Base-by-base conservation (phyloP, 2,329 filamentous ascomycete genomes). In the Fusarium sp. region DNA sequence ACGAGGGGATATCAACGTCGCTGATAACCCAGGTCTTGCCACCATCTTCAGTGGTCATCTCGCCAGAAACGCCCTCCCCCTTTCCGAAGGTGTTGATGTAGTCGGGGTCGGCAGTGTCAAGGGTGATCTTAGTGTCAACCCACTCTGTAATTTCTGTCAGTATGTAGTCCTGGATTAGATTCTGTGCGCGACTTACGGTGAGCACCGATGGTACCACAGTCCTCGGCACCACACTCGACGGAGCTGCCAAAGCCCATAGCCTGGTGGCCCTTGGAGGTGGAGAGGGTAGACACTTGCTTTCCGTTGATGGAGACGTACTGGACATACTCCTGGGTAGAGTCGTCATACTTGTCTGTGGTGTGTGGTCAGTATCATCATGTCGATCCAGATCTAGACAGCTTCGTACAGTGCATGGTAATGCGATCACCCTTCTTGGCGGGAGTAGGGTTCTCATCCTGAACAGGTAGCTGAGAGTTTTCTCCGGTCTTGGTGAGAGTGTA, bases 171-270 rank as follows among this genome's bases (percentile, higher is more conserved):
- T 13, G 0, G 5, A 6, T 3, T 5, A 1, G 6, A 8, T 11
- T 1, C 5, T 16, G 2, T 4, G 5, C 0, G 4, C 5, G 16
- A 52, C 71, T 58, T 67, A 74, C 72, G 58, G 25, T 74, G 69
- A 41, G 72, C 72, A 30, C 54, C 54, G 22, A 77, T 57, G 3
- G 68, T 74, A 70, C 93, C 93, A 84, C 92, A 94, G 83, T 92
- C 91, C 80, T 94, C 91, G 78, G 89, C 90, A 58, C 90, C 93
- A 78, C 88, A 89, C 76, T 92, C 88, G 20, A 84, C 79, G 1
- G 82, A 78, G 41, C 79, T 81, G 4, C 82, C 82, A 78, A 81
- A 84, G 67, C 82, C 82, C 75, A 79, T 70, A 6, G 82, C 82
- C 3, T 56, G 6, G 10, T 81, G 70, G 25, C 79, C 82, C 62